phyloP scores from a whole-genome alignment of 2,329 filamentous ascomycete species.

The Penicillium sp. region DNA sequence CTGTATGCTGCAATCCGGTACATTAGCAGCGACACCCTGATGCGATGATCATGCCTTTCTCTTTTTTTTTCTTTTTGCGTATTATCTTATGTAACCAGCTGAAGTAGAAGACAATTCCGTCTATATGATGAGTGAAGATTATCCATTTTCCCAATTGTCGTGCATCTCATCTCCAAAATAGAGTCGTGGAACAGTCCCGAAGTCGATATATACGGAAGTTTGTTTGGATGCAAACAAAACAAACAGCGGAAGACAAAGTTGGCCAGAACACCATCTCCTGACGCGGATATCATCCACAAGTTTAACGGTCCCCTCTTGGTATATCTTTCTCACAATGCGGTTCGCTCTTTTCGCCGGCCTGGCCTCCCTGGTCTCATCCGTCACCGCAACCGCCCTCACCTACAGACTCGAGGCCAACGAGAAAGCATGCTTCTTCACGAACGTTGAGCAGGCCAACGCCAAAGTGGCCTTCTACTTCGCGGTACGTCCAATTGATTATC shows the following conservation, averaged over 20 bases:
- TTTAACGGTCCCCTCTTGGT: constrained; percentile 15
- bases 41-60: constrained; percentile 17
- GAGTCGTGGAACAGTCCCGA: constrained; percentile 10
- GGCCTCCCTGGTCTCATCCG: constrained; percentile 67
- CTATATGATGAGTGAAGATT: constrained; percentile 1
- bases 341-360: constrained; percentile 64
- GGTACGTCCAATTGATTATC: constrained; percentile 56
- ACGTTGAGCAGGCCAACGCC: constrained; percentile 70
- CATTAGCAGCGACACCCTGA: constrained; percentile 20
- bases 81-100: constrained; percentile 1
- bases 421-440: constrained; percentile 90
- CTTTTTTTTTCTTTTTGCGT: constrained; percentile 6
- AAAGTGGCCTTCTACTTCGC: constrained; percentile 99
- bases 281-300: constrained; percentile 20
- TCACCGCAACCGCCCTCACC: constrained; percentile 84
- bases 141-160: background rate
- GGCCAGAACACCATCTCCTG: constrained; percentile 30
- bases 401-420: constrained; percentile 89
- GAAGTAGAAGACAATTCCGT: constrained; percentile 8
- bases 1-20: constrained; percentile 19
- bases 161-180: background rate
- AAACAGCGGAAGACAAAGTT: constrained; percentile 34
- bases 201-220: constrained; percentile 13
- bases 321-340: constrained; percentile 55
- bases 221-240: constrained; percentile 34